phyloP scores from a whole-genome alignment of 768 basidiomycete species.

The Strobilomyces confusus region DNA sequence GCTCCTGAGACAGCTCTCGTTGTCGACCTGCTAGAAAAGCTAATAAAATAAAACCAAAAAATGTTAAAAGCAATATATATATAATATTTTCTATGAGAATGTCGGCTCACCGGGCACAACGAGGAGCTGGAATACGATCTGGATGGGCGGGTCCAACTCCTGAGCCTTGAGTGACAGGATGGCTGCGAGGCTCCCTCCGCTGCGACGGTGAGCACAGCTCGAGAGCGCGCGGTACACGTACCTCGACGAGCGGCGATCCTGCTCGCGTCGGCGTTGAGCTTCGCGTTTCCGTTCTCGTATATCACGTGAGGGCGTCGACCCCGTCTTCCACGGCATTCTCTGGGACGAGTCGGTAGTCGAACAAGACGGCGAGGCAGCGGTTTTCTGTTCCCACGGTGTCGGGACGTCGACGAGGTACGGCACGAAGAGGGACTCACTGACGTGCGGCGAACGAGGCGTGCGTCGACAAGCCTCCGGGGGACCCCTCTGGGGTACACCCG shows the following conservation, averaged over 20 bases:
- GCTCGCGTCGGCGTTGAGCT: constrained; percentile 46
- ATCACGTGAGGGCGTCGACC: constrained; percentile 63
- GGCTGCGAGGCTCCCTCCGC: constrained; percentile 69
- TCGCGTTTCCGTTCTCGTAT: constrained; percentile 39
- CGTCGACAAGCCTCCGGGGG: constrained; percentile 53
- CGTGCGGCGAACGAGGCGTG: constrained; percentile 52
- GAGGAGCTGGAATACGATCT: constrained; percentile 61
- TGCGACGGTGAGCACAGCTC: constrained; percentile 19
- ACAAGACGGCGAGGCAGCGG: constrained; percentile 57
- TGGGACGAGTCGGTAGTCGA: constrained; percentile 71
- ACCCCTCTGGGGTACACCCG: no score
- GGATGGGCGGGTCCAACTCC: constrained; percentile 44
- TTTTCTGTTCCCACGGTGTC: constrained; percentile 41
- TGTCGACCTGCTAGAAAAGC: no score
- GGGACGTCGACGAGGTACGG: not conserved
- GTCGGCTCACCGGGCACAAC: constrained; percentile 49
- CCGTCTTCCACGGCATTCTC: constrained; percentile 71
- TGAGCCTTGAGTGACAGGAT: constrained; percentile 62
- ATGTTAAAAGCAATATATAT: no score
- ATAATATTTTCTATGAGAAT: no score
- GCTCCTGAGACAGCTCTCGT: no score
- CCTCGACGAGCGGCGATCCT: constrained; percentile 67
- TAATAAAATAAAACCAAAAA: no score
- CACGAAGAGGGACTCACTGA: constrained; percentile 5
- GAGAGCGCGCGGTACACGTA: constrained; percentile 10